These are phyloP conservation scores for Epichloe gansuensis DNA, from an alignment of 2,329 filamentous ascomycete species.

Conservation along the genomic window DNA sequence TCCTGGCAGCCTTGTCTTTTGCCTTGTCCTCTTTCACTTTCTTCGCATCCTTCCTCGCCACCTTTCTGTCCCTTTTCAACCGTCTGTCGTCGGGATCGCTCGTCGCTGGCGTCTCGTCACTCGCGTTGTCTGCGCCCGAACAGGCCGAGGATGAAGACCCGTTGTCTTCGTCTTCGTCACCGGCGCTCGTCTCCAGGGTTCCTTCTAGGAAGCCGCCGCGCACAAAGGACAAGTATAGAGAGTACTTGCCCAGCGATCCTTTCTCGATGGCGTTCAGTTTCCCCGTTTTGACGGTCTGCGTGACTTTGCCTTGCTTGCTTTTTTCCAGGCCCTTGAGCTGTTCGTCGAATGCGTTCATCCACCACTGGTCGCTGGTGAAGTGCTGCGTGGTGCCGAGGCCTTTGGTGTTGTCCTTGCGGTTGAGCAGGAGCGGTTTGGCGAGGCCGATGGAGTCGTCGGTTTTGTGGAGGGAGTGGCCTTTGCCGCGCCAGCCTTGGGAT, in stretches of 20 bases:
- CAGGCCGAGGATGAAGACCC: not conserved
- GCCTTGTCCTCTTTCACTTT: conserved; percentile 12
- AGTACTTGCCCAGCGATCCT: conserved; percentile 41
- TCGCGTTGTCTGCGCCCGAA: conserved; percentile 11
- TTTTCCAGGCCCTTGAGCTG: conserved; percentile 70
- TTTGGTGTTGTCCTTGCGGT: conserved; percentile 66
- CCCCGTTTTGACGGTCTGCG: conserved; percentile 42
- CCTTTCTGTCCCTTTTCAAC: not conserved
- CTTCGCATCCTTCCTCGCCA: conserved; percentile 3
- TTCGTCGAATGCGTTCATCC: conserved; percentile 88
- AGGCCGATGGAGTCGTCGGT: conserved; percentile 62
- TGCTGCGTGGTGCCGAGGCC: conserved; percentile 69
- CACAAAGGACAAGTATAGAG: conserved; percentile 75
- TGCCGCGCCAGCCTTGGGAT: conserved; percentile 80
- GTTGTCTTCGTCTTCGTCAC: conserved; percentile 7
- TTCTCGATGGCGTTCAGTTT: conserved; percentile 44
- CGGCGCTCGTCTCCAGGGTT: conserved; percentile 36
- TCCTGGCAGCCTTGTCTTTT: too few relatives aligned
- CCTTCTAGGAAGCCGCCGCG: conserved; percentile 65
- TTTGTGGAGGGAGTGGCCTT: conserved; percentile 76
- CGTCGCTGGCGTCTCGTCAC: conserved; percentile 16
- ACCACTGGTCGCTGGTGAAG: conserved; percentile 76
- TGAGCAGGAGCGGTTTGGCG: conserved; percentile 68
- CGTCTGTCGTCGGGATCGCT: conserved; percentile 16
- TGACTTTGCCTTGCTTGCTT: conserved; percentile 39